Conservation (phyloP, 2,329 filamentous ascomycete genomes). For the Xylariales sp. region DNA sequence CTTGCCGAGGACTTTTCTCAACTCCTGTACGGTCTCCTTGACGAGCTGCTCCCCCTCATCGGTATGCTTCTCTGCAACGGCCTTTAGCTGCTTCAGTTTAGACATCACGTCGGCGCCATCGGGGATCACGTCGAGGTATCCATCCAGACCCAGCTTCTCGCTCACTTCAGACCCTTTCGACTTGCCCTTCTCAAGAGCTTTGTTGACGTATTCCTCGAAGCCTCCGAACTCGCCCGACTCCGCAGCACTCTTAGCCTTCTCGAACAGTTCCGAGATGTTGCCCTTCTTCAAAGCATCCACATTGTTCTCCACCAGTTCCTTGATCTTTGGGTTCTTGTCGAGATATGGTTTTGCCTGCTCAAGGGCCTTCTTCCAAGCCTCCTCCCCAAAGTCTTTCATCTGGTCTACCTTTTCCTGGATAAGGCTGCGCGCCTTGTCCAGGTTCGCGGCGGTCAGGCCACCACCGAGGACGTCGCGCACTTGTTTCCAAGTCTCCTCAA, state of each 20-base stretch:
- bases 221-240: constrained; percentile 56
- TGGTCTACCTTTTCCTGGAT: constrained; percentile 67
- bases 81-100: constrained; percentile 60
- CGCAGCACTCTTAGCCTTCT: constrained; percentile 56
- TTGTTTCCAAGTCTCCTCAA: constrained; percentile 67
- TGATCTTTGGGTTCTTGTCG: constrained; percentile 73
- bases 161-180: constrained; percentile 34
- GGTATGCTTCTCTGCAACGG: constrained; percentile 63
- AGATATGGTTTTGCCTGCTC: constrained; percentile 68
- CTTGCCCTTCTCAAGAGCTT: constrained; percentile 56
- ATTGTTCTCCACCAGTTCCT: constrained; percentile 69
- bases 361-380: constrained; percentile 67
- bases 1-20: constrained; percentile 60
- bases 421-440: constrained; percentile 55
- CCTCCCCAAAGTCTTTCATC: constrained; percentile 62
- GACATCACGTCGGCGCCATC: constrained; percentile 60
- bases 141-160: constrained; percentile 45
- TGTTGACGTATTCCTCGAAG: constrained; percentile 57
- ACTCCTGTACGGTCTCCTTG: constrained; percentile 64
- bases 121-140: constrained; percentile 63
- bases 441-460: constrained; percentile 49
- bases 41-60: constrained; percentile 66
- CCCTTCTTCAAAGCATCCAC: constrained; percentile 62
- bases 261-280: constrained; percentile 59
- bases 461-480: constrained; percentile 59